Percentiles rank a stretch among this genome's conserved stretches.
Evolutionary conservation across 257 asterid species (phyloP).

Genomic region (Forsythia viridissima): DNA sequence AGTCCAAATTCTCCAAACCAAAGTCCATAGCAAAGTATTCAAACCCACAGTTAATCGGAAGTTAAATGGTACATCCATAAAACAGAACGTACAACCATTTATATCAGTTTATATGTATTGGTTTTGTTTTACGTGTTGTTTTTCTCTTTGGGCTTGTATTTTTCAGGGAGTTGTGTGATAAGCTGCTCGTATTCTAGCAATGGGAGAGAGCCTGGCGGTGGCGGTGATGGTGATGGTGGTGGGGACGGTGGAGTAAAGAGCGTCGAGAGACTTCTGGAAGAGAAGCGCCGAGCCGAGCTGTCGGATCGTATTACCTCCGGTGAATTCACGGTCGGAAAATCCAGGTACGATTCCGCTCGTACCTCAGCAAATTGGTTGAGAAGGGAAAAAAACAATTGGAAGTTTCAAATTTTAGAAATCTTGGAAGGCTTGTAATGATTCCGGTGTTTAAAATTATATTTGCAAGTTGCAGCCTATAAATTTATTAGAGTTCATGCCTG

Average conservation of each 20-base stretch:
- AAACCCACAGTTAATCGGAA: not conserved
- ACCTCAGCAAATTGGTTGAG: not conserved
- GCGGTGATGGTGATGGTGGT: constrained; percentile 25
- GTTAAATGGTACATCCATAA: not conserved
- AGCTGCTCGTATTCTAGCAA: constrained; percentile 56
- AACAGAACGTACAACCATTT: constrained; percentile 16
- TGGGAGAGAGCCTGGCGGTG: constrained; percentile 38
- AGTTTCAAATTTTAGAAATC: not conserved
- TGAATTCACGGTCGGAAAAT: constrained; percentile 67
- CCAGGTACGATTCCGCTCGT: constrained; percentile 40
- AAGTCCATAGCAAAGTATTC: not conserved
- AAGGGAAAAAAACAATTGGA: not conserved
- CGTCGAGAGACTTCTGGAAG: constrained; percentile 59
- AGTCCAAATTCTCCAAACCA: not conserved
- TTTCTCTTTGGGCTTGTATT: not conserved
- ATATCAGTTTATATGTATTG: not conserved
- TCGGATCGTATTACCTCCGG: constrained; percentile 89
- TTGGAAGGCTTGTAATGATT: not conserved
- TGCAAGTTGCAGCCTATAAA: not conserved
- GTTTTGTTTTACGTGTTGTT: not conserved
- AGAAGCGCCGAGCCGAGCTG: constrained; percentile 73
- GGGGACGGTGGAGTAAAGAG: constrained; percentile 50
- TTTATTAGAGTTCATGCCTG: no score
- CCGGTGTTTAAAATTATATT: not conserved
- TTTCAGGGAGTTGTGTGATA: constrained; percentile 48